A percentile compares a stretch with the other conserved stretches of the same genome.
Conservation (phyloP, 192 early-diverging fungal genomes). For the Geosiphon pyriformis region DNA sequence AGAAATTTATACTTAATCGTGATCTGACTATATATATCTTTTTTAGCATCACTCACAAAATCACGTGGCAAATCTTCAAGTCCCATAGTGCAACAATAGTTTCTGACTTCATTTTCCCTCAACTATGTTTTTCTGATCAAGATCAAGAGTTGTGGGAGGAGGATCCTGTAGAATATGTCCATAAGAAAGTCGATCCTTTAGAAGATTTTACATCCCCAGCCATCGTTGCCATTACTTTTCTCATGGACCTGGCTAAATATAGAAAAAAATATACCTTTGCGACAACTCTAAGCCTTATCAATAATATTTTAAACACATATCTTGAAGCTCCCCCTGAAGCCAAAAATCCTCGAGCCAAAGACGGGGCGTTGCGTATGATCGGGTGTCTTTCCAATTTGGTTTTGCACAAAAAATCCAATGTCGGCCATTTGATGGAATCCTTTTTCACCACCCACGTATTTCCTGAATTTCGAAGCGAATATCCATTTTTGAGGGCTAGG, state of each 20-base stretch:
- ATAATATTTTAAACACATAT: conserved; percentile 67
- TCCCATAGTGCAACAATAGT: conserved; percentile 77
- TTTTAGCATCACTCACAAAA: conserved; percentile 74
- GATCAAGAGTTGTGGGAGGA: conserved; percentile 91
- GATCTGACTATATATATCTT: neutral
- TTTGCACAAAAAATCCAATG: conserved; percentile 50
- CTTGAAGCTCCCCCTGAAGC: conserved; percentile 56
- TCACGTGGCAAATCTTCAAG: conserved; percentile 87
- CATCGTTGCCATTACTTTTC: conserved; percentile 67
- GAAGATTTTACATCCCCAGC: conserved; percentile 82
- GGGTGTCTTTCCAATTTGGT: conserved; percentile 62
- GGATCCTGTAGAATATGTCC: conserved; percentile 89
- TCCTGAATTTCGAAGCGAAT: conserved; percentile 83
- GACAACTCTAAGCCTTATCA: conserved; percentile 74
- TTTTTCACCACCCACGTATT: conserved; percentile 85
- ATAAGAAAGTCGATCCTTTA: conserved; percentile 63
- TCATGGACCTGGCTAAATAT: conserved; percentile 72
- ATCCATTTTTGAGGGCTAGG: conserved; percentile 76
- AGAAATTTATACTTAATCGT: neutral
- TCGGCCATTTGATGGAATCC: conserved; percentile 70
- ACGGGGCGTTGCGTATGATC: conserved; percentile 90
- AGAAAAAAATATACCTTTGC: conserved; percentile 76
- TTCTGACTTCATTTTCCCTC: conserved; percentile 88
- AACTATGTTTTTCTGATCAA: conserved; percentile 78
- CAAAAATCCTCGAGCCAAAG: conserved; percentile 75